phyloP scores from a whole-genome alignment of 768 basidiomycete genomes.

The Lactarius sp. region DNA sequence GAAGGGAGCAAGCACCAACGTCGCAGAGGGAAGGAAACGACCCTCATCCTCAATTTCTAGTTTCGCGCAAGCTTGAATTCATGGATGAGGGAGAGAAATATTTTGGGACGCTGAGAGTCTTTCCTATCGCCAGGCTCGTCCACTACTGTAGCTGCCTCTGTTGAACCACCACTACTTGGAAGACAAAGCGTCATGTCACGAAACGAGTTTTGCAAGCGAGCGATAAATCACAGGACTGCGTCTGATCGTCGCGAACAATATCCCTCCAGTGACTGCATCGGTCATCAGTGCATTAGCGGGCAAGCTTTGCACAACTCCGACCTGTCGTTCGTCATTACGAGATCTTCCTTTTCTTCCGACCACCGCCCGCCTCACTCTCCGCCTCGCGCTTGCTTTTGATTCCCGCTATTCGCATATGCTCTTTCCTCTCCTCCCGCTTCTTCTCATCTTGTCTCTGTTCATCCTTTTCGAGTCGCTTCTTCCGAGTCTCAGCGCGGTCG shows the following conservation, averaged over 20 bases:
- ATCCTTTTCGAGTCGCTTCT: conserved; percentile 70
- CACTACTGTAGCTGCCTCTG: not conserved
- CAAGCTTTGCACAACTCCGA: not conserved
- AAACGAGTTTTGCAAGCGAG: not conserved
- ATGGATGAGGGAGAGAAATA: not conserved
- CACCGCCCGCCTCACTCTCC: conserved; percentile 53
- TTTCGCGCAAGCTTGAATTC: not conserved
- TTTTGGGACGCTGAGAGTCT: not conserved
- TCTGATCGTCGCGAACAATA: not conserved
- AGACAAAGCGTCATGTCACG: not conserved
- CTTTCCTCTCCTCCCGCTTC: conserved; percentile 72
- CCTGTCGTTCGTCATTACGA: conserved; percentile 1
- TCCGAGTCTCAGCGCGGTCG: conserved; percentile 62
- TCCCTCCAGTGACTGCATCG: not conserved
- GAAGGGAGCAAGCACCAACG: not conserved
- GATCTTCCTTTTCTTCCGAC: conserved; percentile 51
- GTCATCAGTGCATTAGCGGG: not conserved
- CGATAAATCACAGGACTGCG: not conserved
- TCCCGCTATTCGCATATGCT: conserved; percentile 65
- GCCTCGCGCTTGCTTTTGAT: conserved; percentile 65
- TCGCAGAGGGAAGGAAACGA: not conserved
- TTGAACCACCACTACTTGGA: too few species aligned
- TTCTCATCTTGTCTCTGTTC: conserved; percentile 59
- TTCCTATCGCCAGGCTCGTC: not conserved
- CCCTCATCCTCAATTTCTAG: not conserved